These are phyloP conservation scores for Rhodotorula kratochvilovae DNA, from an alignment of 768 basidiomycete species.

Conservation along the genomic window DNA sequence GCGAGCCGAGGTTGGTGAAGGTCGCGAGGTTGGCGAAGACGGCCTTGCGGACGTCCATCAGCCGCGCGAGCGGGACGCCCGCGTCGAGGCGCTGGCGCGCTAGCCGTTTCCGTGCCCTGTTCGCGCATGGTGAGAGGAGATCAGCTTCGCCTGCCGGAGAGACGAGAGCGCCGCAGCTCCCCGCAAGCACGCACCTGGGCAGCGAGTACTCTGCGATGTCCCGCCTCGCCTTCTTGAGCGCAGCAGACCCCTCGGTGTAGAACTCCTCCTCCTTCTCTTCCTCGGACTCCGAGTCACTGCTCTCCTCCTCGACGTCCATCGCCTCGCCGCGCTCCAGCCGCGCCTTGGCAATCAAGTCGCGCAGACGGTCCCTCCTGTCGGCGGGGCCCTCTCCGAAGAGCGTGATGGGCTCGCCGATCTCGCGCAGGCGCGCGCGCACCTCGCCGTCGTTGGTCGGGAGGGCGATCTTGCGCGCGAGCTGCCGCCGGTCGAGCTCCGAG, in stretches of 20 bases:
- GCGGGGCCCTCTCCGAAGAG: slow-evolving; percentile 73
- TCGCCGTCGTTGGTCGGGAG: slow-evolving; percentile 95
- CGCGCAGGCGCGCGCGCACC: slow-evolving; percentile 80
- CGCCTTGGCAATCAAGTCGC: slow-evolving; percentile 90
- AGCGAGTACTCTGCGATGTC: slow-evolving; percentile 89
- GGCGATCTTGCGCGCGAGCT: slow-evolving; percentile 84
- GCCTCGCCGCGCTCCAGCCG: slow-evolving; percentile 49
- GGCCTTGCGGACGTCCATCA: slow-evolving; percentile 88
- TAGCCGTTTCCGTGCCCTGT: slow-evolving; percentile 91
- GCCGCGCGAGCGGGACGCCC: slow-evolving; percentile 73
- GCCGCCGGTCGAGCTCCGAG: slow-evolving; percentile 95
- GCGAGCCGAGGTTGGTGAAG: slow-evolving; percentile 88
- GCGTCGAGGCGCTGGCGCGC: slow-evolving; percentile 88
- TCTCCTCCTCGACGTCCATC: slow-evolving; percentile 62
- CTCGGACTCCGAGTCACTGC: slow-evolving; percentile 9
- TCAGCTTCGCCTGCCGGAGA: slow-evolving; percentile 57
- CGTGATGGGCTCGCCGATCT: slow-evolving; percentile 94
- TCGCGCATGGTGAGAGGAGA: slow-evolving; percentile 50
- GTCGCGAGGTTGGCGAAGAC: slow-evolving; percentile 87
- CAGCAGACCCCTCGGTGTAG: slow-evolving; percentile 84
- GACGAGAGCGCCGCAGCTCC: slow-evolving; percentile 41
- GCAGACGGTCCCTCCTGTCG: slow-evolving; percentile 90
- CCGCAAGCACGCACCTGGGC: slow-evolving; percentile 64
- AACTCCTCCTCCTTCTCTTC: slow-evolving; percentile 78
- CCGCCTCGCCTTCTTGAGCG: slow-evolving; percentile 76